These are phyloP conservation scores for Neonothopanus nambi DNA, from an alignment of 1,284 basidiomycete species.

Conservation along the genomic window DNA sequence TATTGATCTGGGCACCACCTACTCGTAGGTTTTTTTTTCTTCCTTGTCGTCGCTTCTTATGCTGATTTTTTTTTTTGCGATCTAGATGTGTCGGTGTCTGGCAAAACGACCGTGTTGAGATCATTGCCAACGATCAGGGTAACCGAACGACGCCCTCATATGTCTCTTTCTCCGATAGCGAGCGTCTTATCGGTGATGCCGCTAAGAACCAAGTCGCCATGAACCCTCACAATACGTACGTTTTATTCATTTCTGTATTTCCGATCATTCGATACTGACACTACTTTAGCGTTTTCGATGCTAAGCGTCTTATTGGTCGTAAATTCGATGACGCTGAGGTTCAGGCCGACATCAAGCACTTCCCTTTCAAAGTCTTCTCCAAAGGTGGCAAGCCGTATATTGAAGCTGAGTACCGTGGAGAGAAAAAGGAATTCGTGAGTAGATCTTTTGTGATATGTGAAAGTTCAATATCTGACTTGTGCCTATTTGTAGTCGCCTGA, in stretches of 20 bases:
- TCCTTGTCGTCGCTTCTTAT: conserved; percentile 9
- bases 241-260: conserved; percentile 14
- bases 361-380: conserved; percentile 75
- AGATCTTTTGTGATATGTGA: not conserved
- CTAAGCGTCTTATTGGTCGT: conserved; percentile 82
- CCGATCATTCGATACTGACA: conserved; percentile 8
- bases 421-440: conserved; percentile 76
- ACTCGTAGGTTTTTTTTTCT: conserved; percentile 58
- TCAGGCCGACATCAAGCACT: conserved; percentile 78
- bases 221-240: conserved; percentile 47
- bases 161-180: conserved; percentile 75
- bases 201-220: conserved; percentile 76
- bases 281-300: conserved; percentile 62
- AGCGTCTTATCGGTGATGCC: conserved; percentile 80
- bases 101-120: conserved; percentile 72
- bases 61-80: conserved; percentile 17
- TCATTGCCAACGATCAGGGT: conserved; percentile 85
- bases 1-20: conserved; percentile 89
- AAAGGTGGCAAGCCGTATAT: conserved; percentile 77
- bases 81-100: conserved; percentile 42
- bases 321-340: conserved; percentile 74
- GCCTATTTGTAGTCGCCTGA: conserved; percentile 61
- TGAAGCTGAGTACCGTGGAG: conserved; percentile 73
- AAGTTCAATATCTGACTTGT: not conserved
- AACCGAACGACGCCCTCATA: conserved; percentile 86